A percentile compares a stretch with the other conserved stretches of the same genome.
These are phyloP conservation scores for Rhodosporidiobolus odoratus DNA, from an alignment of 768 basidiomycete genomes.

Conservation along the genomic window DNA sequence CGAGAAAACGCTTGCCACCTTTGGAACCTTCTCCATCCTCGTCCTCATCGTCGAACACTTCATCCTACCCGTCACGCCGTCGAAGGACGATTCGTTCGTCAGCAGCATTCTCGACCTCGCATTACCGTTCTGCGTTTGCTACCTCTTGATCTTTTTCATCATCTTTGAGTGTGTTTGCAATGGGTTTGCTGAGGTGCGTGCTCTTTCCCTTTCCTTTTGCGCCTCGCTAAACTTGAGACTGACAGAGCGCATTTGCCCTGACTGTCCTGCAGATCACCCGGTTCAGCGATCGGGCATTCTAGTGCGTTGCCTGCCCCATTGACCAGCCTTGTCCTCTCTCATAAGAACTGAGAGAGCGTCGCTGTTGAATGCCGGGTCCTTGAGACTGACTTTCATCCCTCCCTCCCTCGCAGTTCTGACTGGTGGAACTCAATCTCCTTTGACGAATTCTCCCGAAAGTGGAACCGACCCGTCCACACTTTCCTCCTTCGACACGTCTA, in stretches of 20 bases:
- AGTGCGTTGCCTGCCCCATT: constrained; percentile 68
- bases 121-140: constrained; percentile 64
- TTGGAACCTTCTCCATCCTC: constrained; percentile 91
- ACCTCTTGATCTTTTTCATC: constrained; percentile 37
- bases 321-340: not conserved
- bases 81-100: constrained; percentile 58
- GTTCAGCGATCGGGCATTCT: constrained; percentile 96
- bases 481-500: constrained; percentile 86
- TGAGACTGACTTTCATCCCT: not conserved
- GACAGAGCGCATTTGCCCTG: too few species aligned
- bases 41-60: constrained; percentile 82
- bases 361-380: too few species aligned
- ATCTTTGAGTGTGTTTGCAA: constrained; percentile 59
- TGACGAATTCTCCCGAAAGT: constrained; percentile 96
- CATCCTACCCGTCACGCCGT: constrained; percentile 70
- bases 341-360: not conserved
- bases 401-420: not conserved
- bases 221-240: not conserved
- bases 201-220: not conserved
- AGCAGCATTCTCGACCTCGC: constrained; percentile 77
- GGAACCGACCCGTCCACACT: constrained; percentile 76
- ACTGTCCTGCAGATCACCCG: constrained; percentile 47
- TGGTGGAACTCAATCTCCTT: constrained; percentile 95
- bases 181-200: too few species aligned
- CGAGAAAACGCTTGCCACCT: constrained; percentile 72